Evolutionary conservation across 2,329 filamentous ascomycete species (phyloP).

Genomic region (Nigrospora oryzae): DNA sequence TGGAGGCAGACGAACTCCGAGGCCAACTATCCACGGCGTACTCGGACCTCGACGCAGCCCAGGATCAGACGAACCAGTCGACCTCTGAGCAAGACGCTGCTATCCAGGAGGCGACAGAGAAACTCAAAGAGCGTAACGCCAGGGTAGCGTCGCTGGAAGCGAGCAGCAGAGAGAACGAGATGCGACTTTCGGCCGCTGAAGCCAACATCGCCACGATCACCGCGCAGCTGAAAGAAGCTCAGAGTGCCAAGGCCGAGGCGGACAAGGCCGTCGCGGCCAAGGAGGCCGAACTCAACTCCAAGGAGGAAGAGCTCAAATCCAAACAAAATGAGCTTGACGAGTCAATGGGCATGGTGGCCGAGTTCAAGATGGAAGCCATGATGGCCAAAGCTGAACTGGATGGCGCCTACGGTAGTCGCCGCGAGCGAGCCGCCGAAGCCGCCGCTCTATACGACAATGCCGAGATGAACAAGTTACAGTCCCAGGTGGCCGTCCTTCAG

Average conservation of each 20-base stretch:
- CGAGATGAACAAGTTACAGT: conserved; percentile 19
- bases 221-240: conserved; percentile 24
- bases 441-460: conserved; percentile 42
- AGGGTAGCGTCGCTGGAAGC: conserved; percentile 35
- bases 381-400: conserved; percentile 54
- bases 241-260: conserved; percentile 17
- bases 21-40: conserved; percentile 39
- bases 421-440: conserved; percentile 49
- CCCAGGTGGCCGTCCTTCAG: conserved; percentile 44
- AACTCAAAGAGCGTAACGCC: conserved; percentile 33
- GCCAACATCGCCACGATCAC: conserved; percentile 27
- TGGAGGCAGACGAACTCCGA: conserved; percentile 29
- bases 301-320: conserved; percentile 32
- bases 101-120: conserved; percentile 25
- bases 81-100: conserved; percentile 23
- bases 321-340: conserved; percentile 24
- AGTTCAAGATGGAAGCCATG: conserved; percentile 54
- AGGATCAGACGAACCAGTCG: conserved; percentile 21
- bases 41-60: conserved; percentile 34
- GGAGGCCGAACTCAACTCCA: conserved; percentile 14
- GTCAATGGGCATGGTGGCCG: conserved; percentile 41
- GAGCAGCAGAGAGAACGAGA: conserved; percentile 27
- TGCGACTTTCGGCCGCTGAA: conserved; percentile 26
- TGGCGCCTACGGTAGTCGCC: conserved; percentile 50
- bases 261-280: conserved; percentile 19